Percentiles rank a stretch among this genome's conserved stretches.
Conservation (phyloP, 371 early-diverging fungal species). For the Blastocladiella emersonii region DNA sequence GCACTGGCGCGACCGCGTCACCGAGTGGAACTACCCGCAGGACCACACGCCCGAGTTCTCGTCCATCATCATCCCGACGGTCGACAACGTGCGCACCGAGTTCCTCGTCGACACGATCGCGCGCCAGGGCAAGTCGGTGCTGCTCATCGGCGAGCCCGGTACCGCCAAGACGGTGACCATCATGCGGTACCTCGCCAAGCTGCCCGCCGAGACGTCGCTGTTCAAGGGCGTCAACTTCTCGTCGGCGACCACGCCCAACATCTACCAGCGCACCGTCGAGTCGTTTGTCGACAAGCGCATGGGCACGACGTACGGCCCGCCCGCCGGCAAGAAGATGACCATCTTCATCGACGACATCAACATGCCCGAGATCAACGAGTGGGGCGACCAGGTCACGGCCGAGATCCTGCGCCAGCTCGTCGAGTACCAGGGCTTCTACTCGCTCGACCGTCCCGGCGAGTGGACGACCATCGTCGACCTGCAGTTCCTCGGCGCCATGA, state of each 20-base stretch:
- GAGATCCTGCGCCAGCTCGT: slow-evolving; percentile 46
- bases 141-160: slow-evolving; percentile 49
- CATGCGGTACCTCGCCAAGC: slow-evolving; percentile 33
- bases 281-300: slow-evolving; percentile 45
- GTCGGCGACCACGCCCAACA: slow-evolving; percentile 45
- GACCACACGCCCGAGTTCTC: slow-evolving; percentile 41
- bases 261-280: slow-evolving; percentile 45
- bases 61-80: slow-evolving; percentile 43
- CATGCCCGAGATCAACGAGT: slow-evolving; percentile 54
- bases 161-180: slow-evolving; percentile 48
- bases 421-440: slow-evolving; percentile 47
- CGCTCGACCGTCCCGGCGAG: slow-evolving; percentile 43
- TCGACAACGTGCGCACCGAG: slow-evolving; percentile 46
- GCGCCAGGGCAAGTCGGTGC: slow-evolving; percentile 33
- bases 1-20: slow-evolving; percentile 40
- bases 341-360: slow-evolving; percentile 47
- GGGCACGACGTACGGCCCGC: slow-evolving; percentile 49
- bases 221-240: slow-evolving; percentile 39
- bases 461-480: slow-evolving; percentile 48
- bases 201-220: slow-evolving; percentile 35
- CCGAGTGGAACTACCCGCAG: slow-evolving; percentile 35
- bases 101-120: slow-evolving; percentile 37
- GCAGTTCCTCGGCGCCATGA: slow-evolving; percentile 43
- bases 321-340: slow-evolving; percentile 48
- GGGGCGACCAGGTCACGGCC: slow-evolving; percentile 50